A percentile compares a stretch with the other conserved stretches of the same genome.
phyloP scores from a whole-genome alignment of 2,329 filamentous ascomycete species.

The Curvularia sp. region DNA sequence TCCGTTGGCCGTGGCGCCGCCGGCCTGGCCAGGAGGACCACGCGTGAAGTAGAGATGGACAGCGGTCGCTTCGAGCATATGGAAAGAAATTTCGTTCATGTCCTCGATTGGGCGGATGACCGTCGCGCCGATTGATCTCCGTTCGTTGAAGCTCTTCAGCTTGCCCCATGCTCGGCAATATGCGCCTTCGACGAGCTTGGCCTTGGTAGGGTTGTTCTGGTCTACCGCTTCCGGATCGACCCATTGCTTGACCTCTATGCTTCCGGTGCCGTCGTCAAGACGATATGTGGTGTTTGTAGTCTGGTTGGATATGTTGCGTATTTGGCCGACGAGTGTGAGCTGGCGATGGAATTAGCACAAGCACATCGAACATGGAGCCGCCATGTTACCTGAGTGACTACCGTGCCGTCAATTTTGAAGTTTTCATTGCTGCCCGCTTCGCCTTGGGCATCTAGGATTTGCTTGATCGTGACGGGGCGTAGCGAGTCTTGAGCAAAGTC shows the following conservation, averaged over 20 bases:
- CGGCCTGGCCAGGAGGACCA: constrained; percentile 65
- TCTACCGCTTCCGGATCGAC: constrained; percentile 67
- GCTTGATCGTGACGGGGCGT: constrained; percentile 93
- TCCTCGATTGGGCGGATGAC: constrained; percentile 81
- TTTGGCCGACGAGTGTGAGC: constrained; percentile 87
- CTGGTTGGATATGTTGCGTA: constrained; percentile 85
- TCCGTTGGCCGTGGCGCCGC: constrained; percentile 41
- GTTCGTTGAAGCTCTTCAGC: constrained; percentile 83
- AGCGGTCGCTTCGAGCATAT: constrained; percentile 86
- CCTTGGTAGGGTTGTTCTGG: constrained; percentile 54
- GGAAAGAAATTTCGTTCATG: constrained; percentile 92
- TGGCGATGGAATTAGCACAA: constrained; percentile 51
- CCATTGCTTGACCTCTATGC: constrained; percentile 91
- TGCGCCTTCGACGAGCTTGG: constrained; percentile 71
- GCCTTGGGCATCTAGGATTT: constrained; percentile 78
- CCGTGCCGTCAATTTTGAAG: constrained; percentile 81
- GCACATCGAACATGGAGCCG: not conserved
- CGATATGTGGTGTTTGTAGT: constrained; percentile 91
- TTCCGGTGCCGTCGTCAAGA: constrained; percentile 92
- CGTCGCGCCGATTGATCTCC: constrained; percentile 80
- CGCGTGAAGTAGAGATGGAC: constrained; percentile 85
- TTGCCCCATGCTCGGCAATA: constrained; percentile 88
- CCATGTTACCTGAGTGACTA: constrained; percentile 65
- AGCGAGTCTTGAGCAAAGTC: constrained; percentile 82
- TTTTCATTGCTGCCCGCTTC: constrained; percentile 64